Percentiles rank a stretch among this genome's conserved stretches.
phyloP scores from a whole-genome alignment of 2,329 filamentous ascomycete genomes.

The Periconia sp. region DNA sequence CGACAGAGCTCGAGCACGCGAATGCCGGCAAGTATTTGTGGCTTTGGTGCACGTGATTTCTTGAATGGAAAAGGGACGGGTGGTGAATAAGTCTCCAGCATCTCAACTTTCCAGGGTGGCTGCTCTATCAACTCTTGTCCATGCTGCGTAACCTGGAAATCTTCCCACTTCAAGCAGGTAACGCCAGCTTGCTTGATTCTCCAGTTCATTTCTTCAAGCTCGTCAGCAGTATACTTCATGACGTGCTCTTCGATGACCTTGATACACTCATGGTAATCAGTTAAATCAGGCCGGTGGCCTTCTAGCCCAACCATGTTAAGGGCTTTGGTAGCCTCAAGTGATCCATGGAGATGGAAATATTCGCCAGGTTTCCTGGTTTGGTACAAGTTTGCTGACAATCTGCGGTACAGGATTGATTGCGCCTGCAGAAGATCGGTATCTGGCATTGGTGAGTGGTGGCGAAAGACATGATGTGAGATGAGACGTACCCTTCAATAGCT shows the following conservation, averaged over 20 bases:
- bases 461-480: not conserved
- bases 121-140: constrained; percentile 44
- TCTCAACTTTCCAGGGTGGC: constrained; percentile 53
- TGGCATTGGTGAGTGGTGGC: constrained; percentile 36
- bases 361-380: constrained; percentile 65
- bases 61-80: constrained; percentile 50
- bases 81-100: constrained; percentile 54
- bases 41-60: constrained; percentile 40
- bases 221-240: constrained; percentile 39
- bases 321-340: constrained; percentile 69
- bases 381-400: constrained; percentile 73
- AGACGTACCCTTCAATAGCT: constrained; percentile 45
- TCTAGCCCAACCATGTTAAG: constrained; percentile 70
- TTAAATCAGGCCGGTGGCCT: constrained; percentile 61
- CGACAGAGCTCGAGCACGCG: constrained; percentile 75
- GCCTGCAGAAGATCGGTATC: constrained; percentile 72
- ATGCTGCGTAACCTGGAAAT: constrained; percentile 43
- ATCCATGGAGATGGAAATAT: constrained; percentile 76
- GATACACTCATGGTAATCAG: constrained; percentile 46
- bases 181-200: constrained; percentile 47
- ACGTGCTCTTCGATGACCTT: constrained; percentile 47
- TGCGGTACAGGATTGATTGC: constrained; percentile 70
- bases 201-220: constrained; percentile 47
- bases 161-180: constrained; percentile 45
- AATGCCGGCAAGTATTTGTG: constrained; percentile 57